Percentiles rank a stretch among this genome's conserved stretches.
Evolutionary conservation across 352 stramenopile species (phyloP).

Genomic region (Phytophthora meadii): DNA sequence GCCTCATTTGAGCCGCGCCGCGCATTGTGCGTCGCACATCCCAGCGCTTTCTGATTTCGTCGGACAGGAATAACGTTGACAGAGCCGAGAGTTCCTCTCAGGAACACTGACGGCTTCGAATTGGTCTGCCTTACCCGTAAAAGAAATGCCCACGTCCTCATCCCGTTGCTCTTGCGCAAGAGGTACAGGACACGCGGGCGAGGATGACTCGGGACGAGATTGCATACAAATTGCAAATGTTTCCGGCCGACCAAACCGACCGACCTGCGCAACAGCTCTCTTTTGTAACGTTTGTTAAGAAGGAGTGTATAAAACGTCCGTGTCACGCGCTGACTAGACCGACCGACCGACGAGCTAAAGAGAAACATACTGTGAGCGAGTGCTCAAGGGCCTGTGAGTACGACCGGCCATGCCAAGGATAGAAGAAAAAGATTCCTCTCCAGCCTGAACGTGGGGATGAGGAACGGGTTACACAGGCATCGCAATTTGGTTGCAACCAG

Average conservation of each 20-base stretch:
- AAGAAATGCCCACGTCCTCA: background rate
- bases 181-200: too few species aligned
- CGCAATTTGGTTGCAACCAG: background rate
- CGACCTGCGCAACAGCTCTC: slow-evolving; percentile 27
- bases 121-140: background rate
- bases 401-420: slow-evolving; percentile 17
- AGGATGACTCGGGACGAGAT: background rate
- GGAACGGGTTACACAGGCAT: background rate
- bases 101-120: background rate
- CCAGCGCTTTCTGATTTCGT: background rate
- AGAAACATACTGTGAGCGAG: slow-evolving; percentile 9
- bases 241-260: slow-evolving; percentile 28
- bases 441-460: background rate
- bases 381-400: background rate
- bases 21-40: background rate
- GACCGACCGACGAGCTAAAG: background rate
- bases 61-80: background rate
- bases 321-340: slow-evolving; percentile 12
- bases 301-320: background rate
- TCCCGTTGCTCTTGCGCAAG: too few species aligned
- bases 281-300: slow-evolving; percentile 27
- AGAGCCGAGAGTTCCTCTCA: background rate
- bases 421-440: slow-evolving; percentile 3
- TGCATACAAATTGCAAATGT: slow-evolving; percentile 17
- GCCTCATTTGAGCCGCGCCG: too few species aligned